Percentiles rank a stretch among this genome's conserved stretches.
phyloP scores from a whole-genome alignment of 2,329 filamentous ascomycete species.

The Aspergillus persii region DNA sequence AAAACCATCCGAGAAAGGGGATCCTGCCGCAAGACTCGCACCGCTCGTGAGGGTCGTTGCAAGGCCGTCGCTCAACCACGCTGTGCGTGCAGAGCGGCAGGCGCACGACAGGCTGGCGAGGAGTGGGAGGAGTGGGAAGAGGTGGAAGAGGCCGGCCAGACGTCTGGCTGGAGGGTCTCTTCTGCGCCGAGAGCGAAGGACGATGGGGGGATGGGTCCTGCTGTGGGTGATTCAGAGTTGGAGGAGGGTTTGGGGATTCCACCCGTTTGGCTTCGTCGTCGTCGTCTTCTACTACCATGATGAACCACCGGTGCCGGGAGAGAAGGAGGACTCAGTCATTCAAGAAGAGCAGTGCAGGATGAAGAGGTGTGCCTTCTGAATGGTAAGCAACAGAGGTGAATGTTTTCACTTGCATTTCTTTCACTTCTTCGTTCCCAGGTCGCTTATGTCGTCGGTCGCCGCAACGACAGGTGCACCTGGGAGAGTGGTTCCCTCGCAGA shows the following conservation, averaged over 20 bases:
- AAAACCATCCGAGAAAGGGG: constrained; percentile 68
- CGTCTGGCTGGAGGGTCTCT: background rate
- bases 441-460: background rate
- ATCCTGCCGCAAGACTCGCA: constrained; percentile 60
- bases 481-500: fast-evolving
- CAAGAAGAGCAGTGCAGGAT: background rate
- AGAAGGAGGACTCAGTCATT: background rate
- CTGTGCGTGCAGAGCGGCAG: constrained; percentile 48
- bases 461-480: background rate
- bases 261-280: background rate
- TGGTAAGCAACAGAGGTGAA: background rate
- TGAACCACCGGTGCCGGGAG: background rate
- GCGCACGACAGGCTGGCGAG: background rate
- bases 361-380: background rate
- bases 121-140: background rate
- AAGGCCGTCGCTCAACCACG: constrained; percentile 63
- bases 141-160: background rate
- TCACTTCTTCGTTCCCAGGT: background rate
- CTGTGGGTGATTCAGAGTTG: background rate
- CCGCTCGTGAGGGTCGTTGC: constrained; percentile 43
- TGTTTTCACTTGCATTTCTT: background rate
- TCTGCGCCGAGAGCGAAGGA: background rate
- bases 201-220: background rate
- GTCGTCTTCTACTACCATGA: background rate
- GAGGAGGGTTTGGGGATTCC: background rate